Percentiles rank a stretch among this genome's conserved stretches.
phyloP scores from a whole-genome alignment of 2,329 filamentous ascomycete genomes.

The Penicillium sp. region DNA sequence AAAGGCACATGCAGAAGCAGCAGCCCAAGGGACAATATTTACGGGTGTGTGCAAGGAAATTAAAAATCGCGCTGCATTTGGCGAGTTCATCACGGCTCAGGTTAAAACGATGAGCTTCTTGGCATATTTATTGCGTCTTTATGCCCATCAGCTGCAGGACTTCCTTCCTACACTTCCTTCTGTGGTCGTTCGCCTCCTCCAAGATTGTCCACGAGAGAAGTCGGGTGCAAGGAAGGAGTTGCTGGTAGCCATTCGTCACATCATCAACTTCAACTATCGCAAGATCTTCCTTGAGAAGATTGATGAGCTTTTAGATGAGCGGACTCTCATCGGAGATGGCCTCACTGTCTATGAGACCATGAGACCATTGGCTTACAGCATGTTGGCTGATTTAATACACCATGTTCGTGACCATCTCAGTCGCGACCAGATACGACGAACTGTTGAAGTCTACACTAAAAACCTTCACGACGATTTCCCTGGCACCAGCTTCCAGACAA shows the following conservation, averaged over 20 bases:
- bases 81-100: conserved; percentile 95
- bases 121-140: conserved; percentile 86
- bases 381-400: conserved; percentile 97
- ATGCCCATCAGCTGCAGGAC: conserved; percentile 81
- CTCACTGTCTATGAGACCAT: conserved; percentile 96
- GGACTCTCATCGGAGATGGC: conserved; percentile 91
- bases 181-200: conserved; percentile 84
- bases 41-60: conserved; percentile 92
- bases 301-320: conserved; percentile 89
- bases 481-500: conserved; percentile 97
- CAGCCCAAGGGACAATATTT: conserved; percentile 75
- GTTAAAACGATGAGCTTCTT: conserved; percentile 99
- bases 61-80: conserved; percentile 89
- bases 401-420: conserved; percentile 88
- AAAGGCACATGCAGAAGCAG: conserved; percentile 84
- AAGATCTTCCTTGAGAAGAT: conserved; percentile 95
- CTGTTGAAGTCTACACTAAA: conserved; percentile 94
- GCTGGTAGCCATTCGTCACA: conserved; percentile 92
- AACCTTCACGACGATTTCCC: conserved; percentile 95
- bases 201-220: conserved; percentile 93
- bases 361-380: conserved; percentile 92
- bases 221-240: conserved; percentile 92
- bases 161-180: conserved; percentile 82
- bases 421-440: conserved; percentile 89
- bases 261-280: conserved; percentile 98